Base-by-base conservation (phyloP, 2,329 filamentous ascomycete species). In the Fusarium sp. region DNA sequence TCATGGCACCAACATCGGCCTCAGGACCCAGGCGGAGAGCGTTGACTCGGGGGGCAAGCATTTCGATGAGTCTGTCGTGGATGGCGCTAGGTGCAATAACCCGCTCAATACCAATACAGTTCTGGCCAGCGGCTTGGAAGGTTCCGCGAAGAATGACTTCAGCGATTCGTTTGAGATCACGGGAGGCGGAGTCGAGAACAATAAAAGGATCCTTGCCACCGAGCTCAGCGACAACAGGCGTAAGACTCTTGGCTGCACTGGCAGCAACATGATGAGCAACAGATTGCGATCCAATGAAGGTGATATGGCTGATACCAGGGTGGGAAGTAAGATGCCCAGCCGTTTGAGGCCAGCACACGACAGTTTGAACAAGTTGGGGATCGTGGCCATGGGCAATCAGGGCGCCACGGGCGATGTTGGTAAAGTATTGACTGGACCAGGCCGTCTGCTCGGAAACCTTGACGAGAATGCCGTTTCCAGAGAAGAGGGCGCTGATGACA, bases 71-170 rank as follows among this genome's bases (percentile, higher is more conserved):
- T 56, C 83, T 83, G 65, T 91, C 84, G 81, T 98, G 97, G 51
- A 92, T 85, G n/a, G 82, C 83, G 2, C 93, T 90, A 17, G 92
- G 86, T 23, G 91, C 93, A 71, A 98, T 90, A 75, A 98, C 90
- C 56, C 96, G 92, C 82, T 99, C 96, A 71, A 97, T 95, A 56
- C 96, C 96, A 75, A 99, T 95, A 80, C 96, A 99, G 81, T 99
- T 99, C 79, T 99, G 96, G 2, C 96, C 96, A 17, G 94, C 91
- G 51, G 94, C 94, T 79, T 99, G 96, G 81, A 98, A 99, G 11
- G 93, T 93, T 52, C 95, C 96, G 53, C 96, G 89, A 81, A 99
- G 90, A 65, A 98, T 87, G 67, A 96, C 91, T 65, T 94, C 92
- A 39, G 88, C 87, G 49, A 98, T 90, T 41, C 91, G 88, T 6